These are phyloP conservation scores for Rhododendron molle DNA, from an alignment of 148 eudicot genomes.

Conservation along the genomic window DNA sequence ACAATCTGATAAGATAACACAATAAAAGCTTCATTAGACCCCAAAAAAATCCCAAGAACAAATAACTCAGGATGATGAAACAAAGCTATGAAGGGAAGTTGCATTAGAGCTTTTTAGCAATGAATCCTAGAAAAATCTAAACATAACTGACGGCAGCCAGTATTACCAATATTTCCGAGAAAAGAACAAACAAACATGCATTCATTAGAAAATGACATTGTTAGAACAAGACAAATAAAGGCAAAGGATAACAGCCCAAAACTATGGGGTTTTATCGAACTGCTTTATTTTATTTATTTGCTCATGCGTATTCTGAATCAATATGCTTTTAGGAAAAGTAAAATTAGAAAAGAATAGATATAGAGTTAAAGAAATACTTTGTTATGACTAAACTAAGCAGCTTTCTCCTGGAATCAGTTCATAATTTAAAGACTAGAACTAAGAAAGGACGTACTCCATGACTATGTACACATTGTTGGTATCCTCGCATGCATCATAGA, in stretches of 20 bases:
- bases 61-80: background rate
- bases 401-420: background rate
- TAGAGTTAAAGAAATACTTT: background rate
- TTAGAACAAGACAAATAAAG: background rate
- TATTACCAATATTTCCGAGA: background rate
- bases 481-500: constrained; percentile 74
- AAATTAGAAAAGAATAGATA: background rate
- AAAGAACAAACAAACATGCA: background rate
- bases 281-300: background rate
- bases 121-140: background rate
- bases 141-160: background rate
- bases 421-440: background rate
- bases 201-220: background rate
- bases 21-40: constrained; percentile 4
- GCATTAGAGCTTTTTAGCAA: background rate
- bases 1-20: constrained; percentile 40
- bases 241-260: background rate
- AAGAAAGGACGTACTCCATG: constrained; percentile 57
- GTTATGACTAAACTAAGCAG: background rate
- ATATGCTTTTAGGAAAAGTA: background rate
- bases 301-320: background rate
- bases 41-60: background rate
- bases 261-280: background rate
- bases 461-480: constrained; percentile 61
- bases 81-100: background rate